Evolutionary conservation across 495 filamentous ascomycete genomes (phyloP).

Genomic region (Terfezia claveryi): DNA sequence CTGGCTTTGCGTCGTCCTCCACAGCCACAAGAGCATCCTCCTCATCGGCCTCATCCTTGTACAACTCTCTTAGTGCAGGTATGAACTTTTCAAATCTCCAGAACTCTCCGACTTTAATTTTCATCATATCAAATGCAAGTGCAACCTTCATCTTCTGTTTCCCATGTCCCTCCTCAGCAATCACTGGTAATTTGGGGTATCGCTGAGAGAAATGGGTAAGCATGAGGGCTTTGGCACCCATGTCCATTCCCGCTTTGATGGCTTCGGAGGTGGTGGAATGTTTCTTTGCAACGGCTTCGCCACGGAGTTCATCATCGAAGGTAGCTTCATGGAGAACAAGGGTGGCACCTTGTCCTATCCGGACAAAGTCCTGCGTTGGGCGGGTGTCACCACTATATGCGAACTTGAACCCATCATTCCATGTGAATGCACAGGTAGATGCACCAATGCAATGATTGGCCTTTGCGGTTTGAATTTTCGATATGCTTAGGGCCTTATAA

Average conservation of each 20-base stretch:
- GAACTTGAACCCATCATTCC: slow-evolving; percentile 58
- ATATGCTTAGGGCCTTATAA: too few species aligned
- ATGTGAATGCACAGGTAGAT: slow-evolving; percentile 53
- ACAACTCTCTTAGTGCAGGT: slow-evolving; percentile 47
- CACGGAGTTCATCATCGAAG: slow-evolving; percentile 61
- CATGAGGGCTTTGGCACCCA: slow-evolving; percentile 54
- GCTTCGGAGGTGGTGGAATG: slow-evolving; percentile 76
- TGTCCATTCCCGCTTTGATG: slow-evolving; percentile 47
- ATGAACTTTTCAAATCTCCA: slow-evolving; percentile 49
- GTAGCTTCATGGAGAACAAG: slow-evolving; percentile 89
- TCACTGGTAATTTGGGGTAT: slow-evolving; percentile 64
- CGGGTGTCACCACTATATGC: slow-evolving; percentile 87
- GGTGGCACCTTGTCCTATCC: slow-evolving; percentile 50
- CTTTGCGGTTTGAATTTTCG: slow-evolving; percentile 28
- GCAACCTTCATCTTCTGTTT: slow-evolving; percentile 32
- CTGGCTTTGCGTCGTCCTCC: slow-evolving; percentile 6
- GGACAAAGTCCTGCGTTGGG: slow-evolving; percentile 44
- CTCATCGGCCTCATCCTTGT: slow-evolving; percentile 23
- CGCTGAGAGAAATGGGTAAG: slow-evolving; percentile 89
- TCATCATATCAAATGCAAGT: slow-evolving; percentile 81
- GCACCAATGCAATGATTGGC: slow-evolving; percentile 67
- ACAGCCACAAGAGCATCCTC: slow-evolving; percentile 3
- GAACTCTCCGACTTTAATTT: slow-evolving; percentile 60
- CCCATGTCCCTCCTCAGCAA: slow-evolving; percentile 22
- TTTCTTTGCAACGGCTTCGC: slow-evolving; percentile 67